Percentiles rank a stretch among this genome's conserved stretches.
These are phyloP conservation scores for Orobanche coerulescens DNA, from an alignment of 257 asterid species.

Conservation along the genomic window DNA sequence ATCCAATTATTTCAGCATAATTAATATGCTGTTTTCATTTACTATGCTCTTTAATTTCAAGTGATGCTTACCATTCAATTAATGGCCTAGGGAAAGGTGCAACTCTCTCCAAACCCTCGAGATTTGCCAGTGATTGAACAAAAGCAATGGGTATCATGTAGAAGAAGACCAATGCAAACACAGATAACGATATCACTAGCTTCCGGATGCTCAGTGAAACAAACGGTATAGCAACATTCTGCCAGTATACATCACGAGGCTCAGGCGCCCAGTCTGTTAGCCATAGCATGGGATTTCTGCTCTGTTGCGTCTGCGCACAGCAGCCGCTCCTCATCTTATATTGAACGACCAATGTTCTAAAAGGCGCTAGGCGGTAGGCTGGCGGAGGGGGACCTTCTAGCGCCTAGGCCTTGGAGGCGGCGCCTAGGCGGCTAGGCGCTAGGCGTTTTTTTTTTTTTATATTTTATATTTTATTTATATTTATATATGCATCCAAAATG, in stretches of 20 bases:
- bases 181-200: constrained; percentile 48
- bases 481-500: too few species aligned
- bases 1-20: too few species aligned
- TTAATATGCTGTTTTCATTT: too few species aligned
- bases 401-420: too few species aligned
- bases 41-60: too few species aligned
- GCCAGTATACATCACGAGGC: constrained; percentile 94
- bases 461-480: too few species aligned
- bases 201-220: constrained; percentile 70
- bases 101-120: constrained; percentile 85
- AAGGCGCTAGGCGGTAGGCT: too few species aligned
- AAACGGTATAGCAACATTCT: constrained; percentile 74
- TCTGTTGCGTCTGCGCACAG: constrained; percentile 98
- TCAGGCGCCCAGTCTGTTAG: constrained; percentile 95
- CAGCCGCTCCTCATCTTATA: constrained; percentile 96
- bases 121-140: constrained; percentile 93
- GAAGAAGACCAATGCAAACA: constrained; percentile 86
- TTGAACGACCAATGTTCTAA: too few species aligned
- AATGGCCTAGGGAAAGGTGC: constrained; percentile 93
- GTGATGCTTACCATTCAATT: constrained; percentile 64
- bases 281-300: constrained; percentile 87
- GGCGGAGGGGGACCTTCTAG: too few species aligned
- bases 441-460: too few species aligned
- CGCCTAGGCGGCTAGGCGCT: too few species aligned
- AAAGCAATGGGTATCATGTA: constrained; percentile 99